These are phyloP conservation scores for Calonectria crousiana DNA, from an alignment of 2,329 filamentous ascomycete genomes.

Conservation along the genomic window DNA sequence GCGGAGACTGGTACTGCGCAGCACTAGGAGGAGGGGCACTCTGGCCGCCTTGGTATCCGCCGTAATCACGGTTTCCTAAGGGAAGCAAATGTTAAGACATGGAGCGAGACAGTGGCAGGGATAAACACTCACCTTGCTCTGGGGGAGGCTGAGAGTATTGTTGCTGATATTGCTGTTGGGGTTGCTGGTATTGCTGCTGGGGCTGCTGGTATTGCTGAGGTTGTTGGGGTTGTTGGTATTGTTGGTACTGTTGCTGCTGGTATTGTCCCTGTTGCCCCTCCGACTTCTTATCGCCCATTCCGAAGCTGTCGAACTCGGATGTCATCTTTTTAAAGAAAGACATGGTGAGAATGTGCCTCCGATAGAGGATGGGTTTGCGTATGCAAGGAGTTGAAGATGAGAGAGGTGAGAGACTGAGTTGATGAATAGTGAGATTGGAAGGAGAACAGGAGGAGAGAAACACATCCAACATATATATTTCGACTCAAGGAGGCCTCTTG, in stretches of 20 bases:
- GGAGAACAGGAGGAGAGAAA: background rate
- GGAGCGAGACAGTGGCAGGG: background rate
- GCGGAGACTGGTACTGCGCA: conserved; percentile 34
- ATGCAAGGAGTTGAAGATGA: background rate
- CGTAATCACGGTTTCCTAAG: conserved; percentile 40
- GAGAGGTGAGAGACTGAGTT: background rate
- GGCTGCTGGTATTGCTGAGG: conserved; percentile 21
- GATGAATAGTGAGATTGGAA: background rate
- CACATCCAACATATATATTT: conserved; percentile 2
- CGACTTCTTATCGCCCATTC: conserved; percentile 53
- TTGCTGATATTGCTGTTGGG: conserved; percentile 10
- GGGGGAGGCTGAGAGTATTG: conserved; percentile 28
- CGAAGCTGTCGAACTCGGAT: conserved; percentile 60
- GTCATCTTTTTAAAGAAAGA: conserved; percentile 59
- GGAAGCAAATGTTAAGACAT: conserved; percentile 16
- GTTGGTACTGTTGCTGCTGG: background rate
- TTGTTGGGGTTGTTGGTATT: background rate
- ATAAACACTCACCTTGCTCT: conserved; percentile 32
- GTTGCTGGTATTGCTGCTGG: conserved; percentile 22
- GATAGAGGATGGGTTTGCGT: conserved; percentile 16
- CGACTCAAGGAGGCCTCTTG: conserved; percentile 10
- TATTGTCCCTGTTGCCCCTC: background rate
- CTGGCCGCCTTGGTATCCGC: conserved; percentile 31
- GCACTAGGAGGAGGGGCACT: conserved; percentile 43
- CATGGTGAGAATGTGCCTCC: conserved; percentile 47